Conservation (phyloP, 2,329 filamentous ascomycete species). For the Cladosporium sp. region DNA sequence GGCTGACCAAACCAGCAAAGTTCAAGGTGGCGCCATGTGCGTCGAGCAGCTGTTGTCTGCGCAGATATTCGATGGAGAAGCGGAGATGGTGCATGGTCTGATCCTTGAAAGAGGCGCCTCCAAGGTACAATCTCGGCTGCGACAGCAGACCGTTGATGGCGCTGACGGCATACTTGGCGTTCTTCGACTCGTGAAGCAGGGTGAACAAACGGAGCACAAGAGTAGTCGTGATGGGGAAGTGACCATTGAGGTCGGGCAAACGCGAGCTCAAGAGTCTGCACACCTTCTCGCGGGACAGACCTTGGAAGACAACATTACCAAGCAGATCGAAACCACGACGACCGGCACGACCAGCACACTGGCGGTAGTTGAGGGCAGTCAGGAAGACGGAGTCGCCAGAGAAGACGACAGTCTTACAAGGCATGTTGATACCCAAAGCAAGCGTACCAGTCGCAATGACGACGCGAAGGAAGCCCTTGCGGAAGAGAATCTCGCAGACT, state of each 20-base stretch:
- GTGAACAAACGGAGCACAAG: constrained; percentile 69
- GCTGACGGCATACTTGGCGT: constrained; percentile 61
- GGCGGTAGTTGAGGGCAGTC: constrained; percentile 73
- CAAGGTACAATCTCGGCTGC: constrained; percentile 69
- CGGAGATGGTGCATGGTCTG: constrained; percentile 73
- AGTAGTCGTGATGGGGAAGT: constrained; percentile 76
- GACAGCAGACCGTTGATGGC: constrained; percentile 68
- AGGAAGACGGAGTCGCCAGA: constrained; percentile 71
- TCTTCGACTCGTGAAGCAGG: constrained; percentile 65
- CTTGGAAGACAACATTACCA: constrained; percentile 78
- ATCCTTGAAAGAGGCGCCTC: constrained; percentile 66
- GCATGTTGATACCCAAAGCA: constrained; percentile 79
- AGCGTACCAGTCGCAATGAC: constrained; percentile 76
- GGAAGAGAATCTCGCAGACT: constrained; percentile 71
- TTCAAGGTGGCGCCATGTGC: constrained; percentile 65
- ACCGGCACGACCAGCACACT: constrained; percentile 74
- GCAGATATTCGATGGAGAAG: constrained; percentile 78
- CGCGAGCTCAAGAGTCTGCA: constrained; percentile 70
- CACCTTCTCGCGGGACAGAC: constrained; percentile 60
- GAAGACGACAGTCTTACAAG: constrained; percentile 79
- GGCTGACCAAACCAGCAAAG: constrained; percentile 68
- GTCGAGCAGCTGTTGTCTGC: constrained; percentile 66
- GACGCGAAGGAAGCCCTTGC: constrained; percentile 68
- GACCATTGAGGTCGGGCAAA: constrained; percentile 71
- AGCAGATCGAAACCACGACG: constrained; percentile 78